Percentiles rank a stretch among this genome's conserved stretches.
Conservation (phyloP, 805 yeast genomes). For the Metschnikowia noctiluminum region DNA sequence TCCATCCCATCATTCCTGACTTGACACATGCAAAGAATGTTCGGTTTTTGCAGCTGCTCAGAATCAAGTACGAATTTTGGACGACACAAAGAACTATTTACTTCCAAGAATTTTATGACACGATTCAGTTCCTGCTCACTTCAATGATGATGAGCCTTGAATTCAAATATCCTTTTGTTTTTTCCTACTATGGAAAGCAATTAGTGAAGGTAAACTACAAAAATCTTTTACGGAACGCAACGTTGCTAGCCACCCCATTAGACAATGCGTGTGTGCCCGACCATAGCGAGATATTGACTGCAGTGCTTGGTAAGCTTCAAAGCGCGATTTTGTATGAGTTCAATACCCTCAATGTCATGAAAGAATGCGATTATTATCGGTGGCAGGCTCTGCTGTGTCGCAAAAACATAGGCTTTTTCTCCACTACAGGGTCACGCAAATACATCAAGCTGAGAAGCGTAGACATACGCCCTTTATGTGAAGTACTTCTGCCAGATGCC, state of each 20-base stretch:
- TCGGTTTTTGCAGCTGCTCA: conserved; percentile 8
- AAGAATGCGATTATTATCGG: conserved; percentile 13
- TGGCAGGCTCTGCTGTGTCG: conserved; percentile 9
- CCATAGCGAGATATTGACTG: conserved; percentile 4
- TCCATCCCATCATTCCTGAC: conserved; percentile 13
- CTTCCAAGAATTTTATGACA: conserved; percentile 11
- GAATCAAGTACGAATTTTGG: conserved; percentile 9
- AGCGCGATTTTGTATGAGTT: conserved; percentile 17
- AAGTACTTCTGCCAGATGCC: conserved; percentile 1
- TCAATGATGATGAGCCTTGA: conserved; percentile 29
- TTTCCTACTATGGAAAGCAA: conserved; percentile 29
- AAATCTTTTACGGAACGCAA: conserved; percentile 2
- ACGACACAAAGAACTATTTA: conserved; percentile 4
- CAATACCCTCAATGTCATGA: conserved; percentile 21
- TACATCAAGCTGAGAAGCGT: conserved; percentile 6
- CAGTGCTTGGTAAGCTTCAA: conserved; percentile 16
- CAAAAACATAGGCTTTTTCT: not conserved
- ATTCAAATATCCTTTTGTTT: conserved; percentile 26
- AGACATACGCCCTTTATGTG: conserved; percentile 7
- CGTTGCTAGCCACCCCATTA: conserved; percentile 11
- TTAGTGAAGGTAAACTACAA: conserved; percentile 22
- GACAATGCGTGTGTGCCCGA: conserved; percentile 7
- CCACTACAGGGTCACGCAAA: not conserved
- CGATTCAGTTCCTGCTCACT: conserved; percentile 22
- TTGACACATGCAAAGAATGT: conserved; percentile 8